These are phyloP conservation scores for Debaryomycetaceae sp. DNA, from an alignment of 1,139 yeast species.

Conservation along the genomic window DNA sequence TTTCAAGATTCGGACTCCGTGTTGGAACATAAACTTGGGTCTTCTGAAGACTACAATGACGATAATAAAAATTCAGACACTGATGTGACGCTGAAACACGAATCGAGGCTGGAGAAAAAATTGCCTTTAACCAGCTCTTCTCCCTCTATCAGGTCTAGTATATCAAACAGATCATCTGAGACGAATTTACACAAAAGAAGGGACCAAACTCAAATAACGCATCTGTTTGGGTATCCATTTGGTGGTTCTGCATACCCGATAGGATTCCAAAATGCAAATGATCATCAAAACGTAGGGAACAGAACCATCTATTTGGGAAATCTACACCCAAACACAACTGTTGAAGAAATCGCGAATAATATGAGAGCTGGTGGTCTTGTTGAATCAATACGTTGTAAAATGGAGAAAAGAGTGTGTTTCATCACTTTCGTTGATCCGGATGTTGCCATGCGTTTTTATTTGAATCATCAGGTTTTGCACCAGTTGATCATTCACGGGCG, in stretches of 20 bases:
- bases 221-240: not conserved
- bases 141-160: not conserved
- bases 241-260: not conserved
- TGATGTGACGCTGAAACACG: not conserved
- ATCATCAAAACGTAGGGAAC: slow-evolving; percentile 32
- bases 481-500: slow-evolving; percentile 46
- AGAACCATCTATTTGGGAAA: slow-evolving; percentile 45
- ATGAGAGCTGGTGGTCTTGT: slow-evolving; percentile 49
- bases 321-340: slow-evolving; percentile 41
- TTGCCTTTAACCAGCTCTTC: not conserved
- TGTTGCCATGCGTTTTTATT: slow-evolving; percentile 39
- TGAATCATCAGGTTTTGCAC: slow-evolving; percentile 45
- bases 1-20: not conserved
- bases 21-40: not conserved
- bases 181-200: not conserved
- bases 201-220: not conserved
- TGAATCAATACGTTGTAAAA: slow-evolving; percentile 36
- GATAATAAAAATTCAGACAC: not conserved
- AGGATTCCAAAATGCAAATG: slow-evolving; percentile 5
- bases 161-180: not conserved
- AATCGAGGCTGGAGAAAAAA: not conserved
- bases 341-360: slow-evolving; percentile 50
- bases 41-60: not conserved
- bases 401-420: slow-evolving; percentile 40
- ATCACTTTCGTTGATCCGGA: slow-evolving; percentile 44